A percentile compares a stretch with the other conserved stretches of the same genome.
Evolutionary conservation across 2,329 filamentous ascomycete species (phyloP).

Genomic region (Fusarium sp.): DNA sequence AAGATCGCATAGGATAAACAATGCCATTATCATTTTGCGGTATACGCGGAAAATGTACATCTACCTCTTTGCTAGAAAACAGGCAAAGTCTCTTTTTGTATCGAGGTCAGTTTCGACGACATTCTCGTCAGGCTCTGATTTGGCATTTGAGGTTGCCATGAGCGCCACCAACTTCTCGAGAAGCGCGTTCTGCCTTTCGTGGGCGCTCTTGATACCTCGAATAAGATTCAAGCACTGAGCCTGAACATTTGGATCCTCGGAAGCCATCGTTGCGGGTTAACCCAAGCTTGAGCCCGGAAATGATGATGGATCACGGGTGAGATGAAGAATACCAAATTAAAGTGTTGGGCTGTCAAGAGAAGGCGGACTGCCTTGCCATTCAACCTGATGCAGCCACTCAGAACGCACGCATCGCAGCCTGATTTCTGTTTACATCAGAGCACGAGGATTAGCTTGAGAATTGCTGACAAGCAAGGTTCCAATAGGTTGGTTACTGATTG

Average conservation of each 20-base stretch:
- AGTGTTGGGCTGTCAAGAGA: neutral
- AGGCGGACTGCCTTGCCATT: neutral
- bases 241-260: neutral
- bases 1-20: neutral
- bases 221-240: neutral
- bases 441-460: too few relatives aligned
- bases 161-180: slow-evolving; percentile 1
- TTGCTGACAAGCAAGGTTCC: too few relatives aligned
- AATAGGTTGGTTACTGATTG: too few relatives aligned
- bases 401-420: neutral
- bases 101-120: too few relatives aligned
- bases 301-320: neutral
- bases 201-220: neutral
- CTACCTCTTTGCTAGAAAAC: neutral
- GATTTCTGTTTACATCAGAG: neutral
- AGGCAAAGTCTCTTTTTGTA: neutral
- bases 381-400: neutral
- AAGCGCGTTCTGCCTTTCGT: slow-evolving; percentile 8
- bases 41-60: neutral
- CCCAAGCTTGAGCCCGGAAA: neutral
- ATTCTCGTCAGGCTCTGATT: neutral
- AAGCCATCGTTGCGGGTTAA: neutral
- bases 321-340: neutral
- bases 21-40: neutral
- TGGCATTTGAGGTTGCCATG: neutral